Evolutionary conservation across 768 basidiomycete species (phyloP).

Genomic region (Chiua virens): DNA sequence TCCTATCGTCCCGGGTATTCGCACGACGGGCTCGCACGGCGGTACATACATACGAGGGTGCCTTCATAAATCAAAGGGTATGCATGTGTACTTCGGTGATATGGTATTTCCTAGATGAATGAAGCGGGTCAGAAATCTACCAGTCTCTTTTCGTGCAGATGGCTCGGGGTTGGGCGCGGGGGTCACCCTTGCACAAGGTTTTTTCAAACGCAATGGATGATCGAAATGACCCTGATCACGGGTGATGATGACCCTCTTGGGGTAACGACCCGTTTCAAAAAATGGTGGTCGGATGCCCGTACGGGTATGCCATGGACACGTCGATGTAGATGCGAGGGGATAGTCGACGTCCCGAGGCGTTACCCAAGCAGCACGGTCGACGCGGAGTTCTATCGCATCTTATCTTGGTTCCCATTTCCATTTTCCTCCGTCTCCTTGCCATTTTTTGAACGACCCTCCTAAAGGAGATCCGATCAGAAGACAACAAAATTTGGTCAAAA

Average conservation of each 20-base stretch:
- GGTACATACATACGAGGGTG: neutral
- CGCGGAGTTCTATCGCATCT: too few species aligned
- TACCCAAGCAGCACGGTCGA: too few species aligned
- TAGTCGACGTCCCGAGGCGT: too few species aligned
- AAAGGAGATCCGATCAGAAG: constrained; percentile 27
- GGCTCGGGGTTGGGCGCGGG: neutral
- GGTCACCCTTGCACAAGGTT: neutral
- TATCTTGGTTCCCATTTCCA: too few species aligned
- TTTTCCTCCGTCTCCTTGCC: too few species aligned
- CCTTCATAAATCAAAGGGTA: constrained; percentile 15
- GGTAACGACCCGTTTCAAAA: too few species aligned
- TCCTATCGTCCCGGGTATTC: constrained; percentile 13
- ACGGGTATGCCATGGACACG: too few species aligned
- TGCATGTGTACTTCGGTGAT: neutral
- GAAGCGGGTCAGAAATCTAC: neutral
- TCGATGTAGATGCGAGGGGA: too few species aligned
- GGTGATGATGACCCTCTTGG: too few species aligned
- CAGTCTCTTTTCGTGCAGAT: constrained; percentile 16
- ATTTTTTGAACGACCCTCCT: too few species aligned
- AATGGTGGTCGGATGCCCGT: too few species aligned
- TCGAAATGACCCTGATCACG: neutral
- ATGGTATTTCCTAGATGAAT: neutral
- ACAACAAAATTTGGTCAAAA: constrained; percentile 27
- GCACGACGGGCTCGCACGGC: constrained; percentile 19
- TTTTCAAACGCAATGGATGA: neutral